phyloP scores from a whole-genome alignment of 345 rosid genomes.

The Rhodamnia argentea region DNA sequence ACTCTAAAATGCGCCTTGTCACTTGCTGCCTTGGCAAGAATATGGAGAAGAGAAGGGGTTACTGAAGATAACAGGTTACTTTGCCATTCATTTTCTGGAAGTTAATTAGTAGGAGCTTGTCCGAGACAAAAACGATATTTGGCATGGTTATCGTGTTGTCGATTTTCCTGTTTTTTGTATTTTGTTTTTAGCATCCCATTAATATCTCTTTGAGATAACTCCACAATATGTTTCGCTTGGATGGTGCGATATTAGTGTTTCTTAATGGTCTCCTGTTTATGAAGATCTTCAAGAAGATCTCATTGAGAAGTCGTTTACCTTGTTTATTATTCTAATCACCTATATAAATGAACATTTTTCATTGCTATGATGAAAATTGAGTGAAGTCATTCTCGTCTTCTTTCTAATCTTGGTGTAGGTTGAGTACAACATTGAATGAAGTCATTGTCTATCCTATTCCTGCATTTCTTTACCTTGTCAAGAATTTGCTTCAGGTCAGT shows the following conservation, averaged over 20 bases:
- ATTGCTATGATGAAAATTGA: not conserved
- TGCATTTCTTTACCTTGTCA: constrained; percentile 86
- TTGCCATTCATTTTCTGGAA: not conserved
- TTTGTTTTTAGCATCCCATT: not conserved
- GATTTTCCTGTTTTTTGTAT: not conserved
- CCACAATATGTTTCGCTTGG: not conserved
- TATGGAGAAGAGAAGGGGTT: constrained; percentile 74
- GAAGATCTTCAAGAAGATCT: not conserved
- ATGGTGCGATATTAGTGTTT: not conserved
- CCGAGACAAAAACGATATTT: not conserved
- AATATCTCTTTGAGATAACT: not conserved
- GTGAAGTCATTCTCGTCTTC: not conserved
- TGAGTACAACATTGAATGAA: constrained; percentile 81
- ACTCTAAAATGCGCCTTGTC: constrained; percentile 82
- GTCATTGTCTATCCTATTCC: constrained; percentile 88
- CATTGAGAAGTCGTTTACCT: not conserved
- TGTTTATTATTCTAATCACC: not conserved
- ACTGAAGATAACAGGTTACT: constrained; percentile 84
- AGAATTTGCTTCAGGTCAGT: constrained; percentile 90
- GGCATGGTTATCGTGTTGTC: not conserved
- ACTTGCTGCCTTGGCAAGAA: constrained; percentile 78
- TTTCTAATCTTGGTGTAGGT: constrained; percentile 36
- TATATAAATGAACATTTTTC: not conserved
- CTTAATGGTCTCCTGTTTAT: not conserved
- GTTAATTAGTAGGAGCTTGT: not conserved